A percentile compares a stretch with the other conserved stretches of the same genome.
Conservation (phyloP, 2,329 filamentous ascomycete species). For the Colletotrichum sp. region DNA sequence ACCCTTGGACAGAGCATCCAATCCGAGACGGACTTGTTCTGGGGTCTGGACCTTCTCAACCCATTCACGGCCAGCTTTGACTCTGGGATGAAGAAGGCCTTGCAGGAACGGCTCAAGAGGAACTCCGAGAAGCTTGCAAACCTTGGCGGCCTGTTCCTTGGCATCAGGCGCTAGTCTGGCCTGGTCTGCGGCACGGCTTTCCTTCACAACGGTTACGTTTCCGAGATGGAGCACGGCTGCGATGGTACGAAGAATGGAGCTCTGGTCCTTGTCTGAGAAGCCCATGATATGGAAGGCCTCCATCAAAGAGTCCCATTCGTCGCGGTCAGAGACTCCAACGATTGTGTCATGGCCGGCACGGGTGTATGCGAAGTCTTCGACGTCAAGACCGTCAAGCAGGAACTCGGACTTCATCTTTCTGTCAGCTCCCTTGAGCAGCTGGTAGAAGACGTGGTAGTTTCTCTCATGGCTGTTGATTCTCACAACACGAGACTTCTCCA, state of each 20-base stretch:
- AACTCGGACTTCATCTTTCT: constrained; percentile 75
- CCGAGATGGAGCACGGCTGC: constrained; percentile 93
- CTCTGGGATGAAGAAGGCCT: constrained; percentile 87
- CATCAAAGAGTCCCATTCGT: constrained; percentile 88
- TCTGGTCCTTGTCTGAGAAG: constrained; percentile 84
- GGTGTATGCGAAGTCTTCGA: constrained; percentile 92
- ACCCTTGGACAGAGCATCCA: constrained; percentile 93
- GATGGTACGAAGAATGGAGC: constrained; percentile 82
- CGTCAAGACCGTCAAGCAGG: constrained; percentile 74
- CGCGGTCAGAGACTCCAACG: constrained; percentile 83
- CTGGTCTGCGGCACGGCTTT: constrained; percentile 90
- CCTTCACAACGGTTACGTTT: constrained; percentile 88
- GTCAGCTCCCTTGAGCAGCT: constrained; percentile 86
- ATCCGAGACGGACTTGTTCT: constrained; percentile 87
- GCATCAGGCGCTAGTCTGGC: constrained; percentile 81
- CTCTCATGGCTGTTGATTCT: constrained; percentile 85
- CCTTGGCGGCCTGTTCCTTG: constrained; percentile 74
- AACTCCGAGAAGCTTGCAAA: constrained; percentile 86
- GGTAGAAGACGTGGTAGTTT: constrained; percentile 98
- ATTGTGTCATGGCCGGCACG: constrained; percentile 91
- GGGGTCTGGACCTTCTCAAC: constrained; percentile 98
- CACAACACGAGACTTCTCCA: constrained; percentile 98
- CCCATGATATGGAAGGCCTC: constrained; percentile 96
- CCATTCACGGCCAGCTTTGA: constrained; percentile 97
- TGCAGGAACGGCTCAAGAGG: constrained; percentile 84